Evolutionary conservation across 2,329 filamentous ascomycete genomes (phyloP).

Genomic region (Raffaelea ambrosiae): DNA sequence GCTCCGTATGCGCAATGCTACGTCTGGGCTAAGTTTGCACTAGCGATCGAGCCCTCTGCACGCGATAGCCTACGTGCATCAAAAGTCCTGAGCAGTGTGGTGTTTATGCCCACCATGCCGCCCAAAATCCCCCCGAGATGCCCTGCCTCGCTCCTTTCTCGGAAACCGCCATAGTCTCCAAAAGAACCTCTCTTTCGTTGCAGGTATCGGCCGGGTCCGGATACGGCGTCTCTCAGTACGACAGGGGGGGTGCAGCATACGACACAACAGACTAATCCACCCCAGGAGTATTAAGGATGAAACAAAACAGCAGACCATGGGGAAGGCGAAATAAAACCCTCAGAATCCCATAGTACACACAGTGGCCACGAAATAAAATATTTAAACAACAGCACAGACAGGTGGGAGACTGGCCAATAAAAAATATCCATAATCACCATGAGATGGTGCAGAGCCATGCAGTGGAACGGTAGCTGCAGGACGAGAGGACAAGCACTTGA

Average conservation of each 20-base stretch:
- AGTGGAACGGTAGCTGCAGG: slow-evolving; percentile 1
- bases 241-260: too few species aligned
- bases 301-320: neutral
- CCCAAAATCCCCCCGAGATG: too few species aligned
- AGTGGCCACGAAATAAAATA: too few species aligned
- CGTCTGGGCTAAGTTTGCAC: neutral
- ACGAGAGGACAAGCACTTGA: too few species aligned
- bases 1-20: slow-evolving; percentile 2
- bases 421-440: neutral
- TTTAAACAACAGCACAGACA: neutral
- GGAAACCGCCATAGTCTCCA: neutral
- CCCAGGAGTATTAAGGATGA: neutral
- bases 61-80: neutral
- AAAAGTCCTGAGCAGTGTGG: too few species aligned
- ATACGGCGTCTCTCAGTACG: neutral
- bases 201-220: slow-evolving; percentile 3
- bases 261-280: too few species aligned
- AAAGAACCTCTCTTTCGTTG: neutral
- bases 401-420: slow-evolving; percentile 9
- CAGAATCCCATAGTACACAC: too few species aligned
- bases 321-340: too few species aligned
- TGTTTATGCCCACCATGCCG: too few species aligned
- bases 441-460: slow-evolving; percentile 6
- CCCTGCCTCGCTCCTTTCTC: neutral
- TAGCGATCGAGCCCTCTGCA: neutral